Conservation (phyloP, 192 early-diverging fungal species). For the Entomortierella chlamydospora region DNA sequence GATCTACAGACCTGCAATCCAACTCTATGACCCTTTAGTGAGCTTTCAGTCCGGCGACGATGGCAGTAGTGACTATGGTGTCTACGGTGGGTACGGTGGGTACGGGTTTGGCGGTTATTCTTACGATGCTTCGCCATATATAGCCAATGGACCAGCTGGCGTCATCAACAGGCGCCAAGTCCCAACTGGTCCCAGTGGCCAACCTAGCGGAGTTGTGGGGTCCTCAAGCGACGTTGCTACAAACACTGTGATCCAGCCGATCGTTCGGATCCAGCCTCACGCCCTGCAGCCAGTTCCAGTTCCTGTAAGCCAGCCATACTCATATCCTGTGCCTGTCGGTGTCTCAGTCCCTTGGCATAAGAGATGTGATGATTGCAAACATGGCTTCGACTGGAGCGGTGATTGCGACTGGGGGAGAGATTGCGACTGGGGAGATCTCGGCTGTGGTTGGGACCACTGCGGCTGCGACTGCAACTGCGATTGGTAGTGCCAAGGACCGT, state of each 20-base stretch:
- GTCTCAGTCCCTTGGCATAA: conserved; percentile 10
- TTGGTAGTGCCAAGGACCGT: too few species aligned
- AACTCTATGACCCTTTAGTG: conserved; percentile 21
- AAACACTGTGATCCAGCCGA: conserved; percentile 36
- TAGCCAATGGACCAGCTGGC: background rate
- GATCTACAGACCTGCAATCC: conserved; percentile 21
- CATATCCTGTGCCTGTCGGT: conserved; percentile 36
- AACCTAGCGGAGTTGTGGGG: background rate
- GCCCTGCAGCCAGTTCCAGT: conserved; percentile 32
- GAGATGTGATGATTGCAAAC: background rate
- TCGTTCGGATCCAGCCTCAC: conserved; percentile 35
- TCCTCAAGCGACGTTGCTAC: conserved; percentile 5
- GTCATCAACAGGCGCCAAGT: conserved; percentile 5
- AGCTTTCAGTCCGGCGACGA: conserved; percentile 1
- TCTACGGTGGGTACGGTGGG: too few species aligned
- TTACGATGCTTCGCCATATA: background rate
- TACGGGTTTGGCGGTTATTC: background rate
- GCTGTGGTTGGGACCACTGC: background rate
- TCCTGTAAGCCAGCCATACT: conserved; percentile 28
- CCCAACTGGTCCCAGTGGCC: background rate
- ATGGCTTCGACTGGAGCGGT: background rate
- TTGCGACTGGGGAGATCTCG: background rate
- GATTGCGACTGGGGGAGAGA: background rate
- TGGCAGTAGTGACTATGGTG: too few species aligned
- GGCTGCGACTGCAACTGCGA: background rate